Base-by-base conservation (phyloP, 441 rosid genomes). In the Breynia disticha region DNA sequence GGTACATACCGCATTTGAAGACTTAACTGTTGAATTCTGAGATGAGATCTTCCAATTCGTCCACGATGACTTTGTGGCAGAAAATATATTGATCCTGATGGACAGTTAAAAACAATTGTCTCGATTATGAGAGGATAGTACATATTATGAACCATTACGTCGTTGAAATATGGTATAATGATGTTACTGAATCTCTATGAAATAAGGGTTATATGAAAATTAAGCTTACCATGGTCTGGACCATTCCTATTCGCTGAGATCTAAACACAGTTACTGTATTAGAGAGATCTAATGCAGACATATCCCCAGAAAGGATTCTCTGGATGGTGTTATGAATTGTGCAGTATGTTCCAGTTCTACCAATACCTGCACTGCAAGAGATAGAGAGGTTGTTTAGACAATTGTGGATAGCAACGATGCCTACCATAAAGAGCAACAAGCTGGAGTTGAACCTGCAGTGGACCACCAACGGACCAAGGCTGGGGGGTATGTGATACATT, bases 341-440 rank as follows among this genome's bases (percentile, higher is more conserved):
- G 67, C 96, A 87, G 72, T 83, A 90, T 44, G 98, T 76, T 67
- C 98, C 98, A 12, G 93, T 87, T 80, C 98, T 87, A 42, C 98
- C 96, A 66, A 87, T 85, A 48, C 98, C 98, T 69, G 98, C 98
- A 80, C 98, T 85, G 93, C 48, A 67, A 21, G 50, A 35, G 55
- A 54, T 43, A 58, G 46, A 60, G 39, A 37, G 46, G 13, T 28
- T 28, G 35, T 9, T 28, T 28, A 9, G 3, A 28, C 35, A 28
- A 4, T 28, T 28, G 35, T 28, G 35, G 35, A 28, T 4, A 28
- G 5, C 35, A 28, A 28, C 8, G 35, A 28, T 28, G 8, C 44
- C 10, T 41, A 9, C 5, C 10, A 41, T 15, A 41, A 41, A 41
- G 3, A 41, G 13, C 3, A 5, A 41, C 13, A 41, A 15, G 44